These are phyloP conservation scores for Petunia secreta DNA, from an alignment of 257 asterid species.

Conservation along the genomic window DNA sequence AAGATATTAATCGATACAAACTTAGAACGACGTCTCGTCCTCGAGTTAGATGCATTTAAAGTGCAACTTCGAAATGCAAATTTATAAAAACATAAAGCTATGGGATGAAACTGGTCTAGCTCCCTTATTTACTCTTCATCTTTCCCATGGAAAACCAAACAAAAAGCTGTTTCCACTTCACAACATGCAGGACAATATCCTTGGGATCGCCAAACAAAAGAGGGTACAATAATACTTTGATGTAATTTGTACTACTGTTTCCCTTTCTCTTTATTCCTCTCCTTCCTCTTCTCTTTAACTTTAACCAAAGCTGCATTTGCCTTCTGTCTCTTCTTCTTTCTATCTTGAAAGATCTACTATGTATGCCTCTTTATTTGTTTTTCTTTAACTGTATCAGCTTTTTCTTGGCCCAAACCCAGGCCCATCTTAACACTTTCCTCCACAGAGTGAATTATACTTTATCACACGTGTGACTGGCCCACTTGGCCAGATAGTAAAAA, in stretches of 20 bases:
- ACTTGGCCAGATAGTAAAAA: too few species aligned
- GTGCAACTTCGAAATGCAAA: background rate
- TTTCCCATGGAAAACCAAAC: constrained; percentile 16
- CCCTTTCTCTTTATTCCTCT: constrained; percentile 46
- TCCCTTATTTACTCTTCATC: background rate
- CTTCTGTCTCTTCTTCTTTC: constrained; percentile 1
- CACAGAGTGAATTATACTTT: background rate
- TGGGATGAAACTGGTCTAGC: background rate
- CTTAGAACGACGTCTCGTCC: too few species aligned
- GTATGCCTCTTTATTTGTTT: background rate
- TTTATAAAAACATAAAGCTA: background rate
- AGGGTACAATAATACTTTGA: background rate
- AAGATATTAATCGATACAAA: too few species aligned
- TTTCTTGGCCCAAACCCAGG: background rate
- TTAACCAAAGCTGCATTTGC: constrained; percentile 36
- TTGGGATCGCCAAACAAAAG: constrained; percentile 49
- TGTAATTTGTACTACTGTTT: constrained; percentile 3
- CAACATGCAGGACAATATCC: constrained; percentile 39
- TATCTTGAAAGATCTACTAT: background rate
- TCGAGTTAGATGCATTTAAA: too few species aligned
- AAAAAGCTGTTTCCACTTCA: constrained; percentile 30
- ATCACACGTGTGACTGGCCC: too few species aligned
- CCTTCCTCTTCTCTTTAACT: constrained; percentile 24
- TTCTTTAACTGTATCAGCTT: background rate
- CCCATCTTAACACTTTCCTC: constrained; percentile 17